Evolutionary conservation across 306 rosid species (phyloP).

Genomic region (Lathyrus sativus): DNA sequence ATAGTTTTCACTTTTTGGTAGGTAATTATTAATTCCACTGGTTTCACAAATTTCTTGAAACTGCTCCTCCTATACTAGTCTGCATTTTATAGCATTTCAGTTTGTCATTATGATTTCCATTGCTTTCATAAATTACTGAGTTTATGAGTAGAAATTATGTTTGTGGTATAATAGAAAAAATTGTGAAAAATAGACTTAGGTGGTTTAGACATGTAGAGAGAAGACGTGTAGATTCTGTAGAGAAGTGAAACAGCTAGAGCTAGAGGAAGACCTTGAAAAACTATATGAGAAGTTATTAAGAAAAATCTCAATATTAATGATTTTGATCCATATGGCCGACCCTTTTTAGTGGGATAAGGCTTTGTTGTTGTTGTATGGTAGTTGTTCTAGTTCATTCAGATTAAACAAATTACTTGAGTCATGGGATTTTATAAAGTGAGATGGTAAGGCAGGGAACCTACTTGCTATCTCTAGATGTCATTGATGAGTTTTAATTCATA

Average conservation of each 20-base stretch:
- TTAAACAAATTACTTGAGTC: slow-evolving; percentile 18
- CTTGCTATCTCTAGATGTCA: neutral
- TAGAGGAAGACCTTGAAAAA: too few species aligned
- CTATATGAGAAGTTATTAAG: too few species aligned
- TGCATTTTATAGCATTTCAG: slow-evolving; percentile 5
- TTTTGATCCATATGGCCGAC: too few species aligned
- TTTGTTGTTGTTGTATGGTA: neutral
- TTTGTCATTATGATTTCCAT: neutral
- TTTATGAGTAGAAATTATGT: slow-evolving; percentile 10
- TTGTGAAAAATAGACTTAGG: too few species aligned
- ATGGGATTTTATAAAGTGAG: neutral
- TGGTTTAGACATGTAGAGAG: too few species aligned
- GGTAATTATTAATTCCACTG: slow-evolving; percentile 18
- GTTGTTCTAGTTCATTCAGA: slow-evolving; percentile 24
- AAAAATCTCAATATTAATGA: too few species aligned
- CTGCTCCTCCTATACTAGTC: slow-evolving; percentile 1
- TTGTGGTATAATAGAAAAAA: neutral
- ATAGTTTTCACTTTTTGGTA: neutral
- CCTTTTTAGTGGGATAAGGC: too few species aligned
- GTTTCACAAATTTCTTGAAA: slow-evolving; percentile 2
- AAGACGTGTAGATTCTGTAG: too few species aligned
- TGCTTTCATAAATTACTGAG: neutral
- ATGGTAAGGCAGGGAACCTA: slow-evolving; percentile 8
- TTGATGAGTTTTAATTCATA: slow-evolving; percentile 7
- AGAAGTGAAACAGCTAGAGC: too few species aligned